phyloP scores from a whole-genome alignment of 2,329 filamentous ascomycete species.

The Botrytis hyacinthi region DNA sequence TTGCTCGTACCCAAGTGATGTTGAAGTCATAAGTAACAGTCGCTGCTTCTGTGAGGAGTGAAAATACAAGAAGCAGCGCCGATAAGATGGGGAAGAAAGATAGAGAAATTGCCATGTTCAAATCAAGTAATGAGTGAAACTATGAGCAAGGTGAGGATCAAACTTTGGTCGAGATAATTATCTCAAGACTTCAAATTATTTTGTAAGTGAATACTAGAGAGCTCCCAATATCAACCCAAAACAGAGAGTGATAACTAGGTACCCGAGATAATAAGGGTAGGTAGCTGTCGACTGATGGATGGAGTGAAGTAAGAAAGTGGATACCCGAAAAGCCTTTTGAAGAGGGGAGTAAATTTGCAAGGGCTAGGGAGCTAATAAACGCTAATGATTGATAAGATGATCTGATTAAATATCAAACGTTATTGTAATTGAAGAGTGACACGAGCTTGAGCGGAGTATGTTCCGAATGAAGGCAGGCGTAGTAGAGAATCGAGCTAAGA shows the following conservation, averaged over 20 bases:
- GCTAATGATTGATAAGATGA: slow-evolving; percentile 38
- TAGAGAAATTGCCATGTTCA: slow-evolving; percentile 45
- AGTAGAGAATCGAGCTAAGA: background rate
- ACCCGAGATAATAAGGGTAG: background rate
- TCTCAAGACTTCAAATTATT: background rate
- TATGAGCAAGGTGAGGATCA: background rate
- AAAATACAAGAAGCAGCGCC: slow-evolving; percentile 34
- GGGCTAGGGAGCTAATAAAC: slow-evolving; percentile 36
- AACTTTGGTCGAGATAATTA: background rate
- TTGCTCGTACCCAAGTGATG: slow-evolving; percentile 67
- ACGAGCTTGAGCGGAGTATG: background rate
- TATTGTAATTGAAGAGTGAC: background rate
- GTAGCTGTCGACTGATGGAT: background rate
- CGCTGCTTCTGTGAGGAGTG: slow-evolving; percentile 42
- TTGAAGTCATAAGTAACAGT: slow-evolving; percentile 63
- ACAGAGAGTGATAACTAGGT: no score
- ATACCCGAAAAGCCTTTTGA: slow-evolving; percentile 32
- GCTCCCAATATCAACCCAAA: background rate
- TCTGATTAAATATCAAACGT: slow-evolving; percentile 17
- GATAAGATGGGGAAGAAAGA: slow-evolving; percentile 43
- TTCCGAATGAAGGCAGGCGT: background rate
- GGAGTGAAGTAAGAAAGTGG: background rate
- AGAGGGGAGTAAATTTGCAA: slow-evolving; percentile 44
- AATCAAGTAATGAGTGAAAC: background rate
- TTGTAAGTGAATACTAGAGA: background rate